Evolutionary conservation across 2,329 filamentous ascomycete species (phyloP), one percentile per base, ranked within the genome.

Genomic region (Venturia nashicola): DNA sequence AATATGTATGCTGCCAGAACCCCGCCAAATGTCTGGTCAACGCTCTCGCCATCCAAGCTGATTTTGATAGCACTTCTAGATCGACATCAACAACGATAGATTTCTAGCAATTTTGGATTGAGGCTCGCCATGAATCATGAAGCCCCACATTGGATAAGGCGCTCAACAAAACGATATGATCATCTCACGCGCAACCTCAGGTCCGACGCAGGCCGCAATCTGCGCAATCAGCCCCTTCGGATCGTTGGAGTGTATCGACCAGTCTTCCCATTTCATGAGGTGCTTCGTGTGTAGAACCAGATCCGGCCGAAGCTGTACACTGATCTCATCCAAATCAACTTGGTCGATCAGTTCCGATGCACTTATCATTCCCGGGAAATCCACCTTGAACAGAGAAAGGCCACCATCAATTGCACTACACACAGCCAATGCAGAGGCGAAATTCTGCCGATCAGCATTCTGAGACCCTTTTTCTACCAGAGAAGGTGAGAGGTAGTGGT

Each of bases 351-450:
- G 76, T 48, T 86, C 76, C 0, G 79, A 74, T 2, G 82, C 70
- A 0, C 82, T 78, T 54, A 84, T 78, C 46, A 90, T 79, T 0
- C 89, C 89, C 0, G 89, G 88, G 79, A 91, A 86, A 59, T 80
- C 78, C 59, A 86, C 79, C 0, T 76, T 72, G 65, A 90, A 84
- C 0, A 91, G 76, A 0, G 79, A 79, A 34, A 76, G 69, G 7
- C 73, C 74, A 3, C 68, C 67, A 0, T 65, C 23, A 34, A 48
- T 14, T 18, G 60, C 60, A 3, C 36, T 5, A 14, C 20, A 27
- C 20, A 36, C 48, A 5, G 42, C 60, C 1, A 39, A 1, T 12
- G 60, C 60, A 51, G 60, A 62, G 42, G 34, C 70, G 5, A 70
- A 64, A n/a, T 69, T 68, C 61, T 68, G 70, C 2, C 61, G 42